Base-by-base conservation (phyloP, 225 moss, liverwort and hornwort species). In the Lunularia cruciata region DNA sequence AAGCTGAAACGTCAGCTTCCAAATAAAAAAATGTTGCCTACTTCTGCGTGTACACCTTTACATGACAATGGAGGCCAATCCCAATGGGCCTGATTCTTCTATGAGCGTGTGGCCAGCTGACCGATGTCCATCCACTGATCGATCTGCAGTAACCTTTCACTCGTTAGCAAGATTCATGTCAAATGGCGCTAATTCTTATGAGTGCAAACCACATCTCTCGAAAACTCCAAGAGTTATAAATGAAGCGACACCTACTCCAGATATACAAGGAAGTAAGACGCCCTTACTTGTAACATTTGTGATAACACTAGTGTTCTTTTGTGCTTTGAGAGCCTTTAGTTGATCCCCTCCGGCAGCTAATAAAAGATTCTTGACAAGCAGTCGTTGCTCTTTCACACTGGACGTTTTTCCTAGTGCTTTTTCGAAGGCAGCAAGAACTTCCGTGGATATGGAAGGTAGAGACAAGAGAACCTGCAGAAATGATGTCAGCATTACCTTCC, bases 321-420 rank as follows among this genome's bases (percentile, higher is more conserved):
- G 90, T 28, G 92, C 84, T 61, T 89, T 87, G 26, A 98, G 72
- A 55, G 98, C 98, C 75, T 89, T 98, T 19, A 98, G 78, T 68
- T 93, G 90, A 79, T 93, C 91, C 30, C 98, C 98, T 73, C 98
- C 90, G 8, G 90, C 93, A 73, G 98, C 83, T 42, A 98, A 84
- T 39, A 98, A 74, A 37, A 93, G 89, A 45, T 75, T 76, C 78
- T 93, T 98, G 47, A 93, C 81, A 8, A 85, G 91, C 78, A 86
- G 89, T 66, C 93, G 85, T 71, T 98, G 93, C 80, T 98, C 98
- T 77, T 98, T 98, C 19, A 86, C 86, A 71, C 98, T 93, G 8
- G 90, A 75, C 40, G 93, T 98, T 73, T 91, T 91, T 10, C 78
- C 87, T 76, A 98, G 78, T 35, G 90, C 82, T 23, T 77, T 79